Conservation (phyloP, 164 flowering plant genomes). For the Liriodendron chinense region DNA sequence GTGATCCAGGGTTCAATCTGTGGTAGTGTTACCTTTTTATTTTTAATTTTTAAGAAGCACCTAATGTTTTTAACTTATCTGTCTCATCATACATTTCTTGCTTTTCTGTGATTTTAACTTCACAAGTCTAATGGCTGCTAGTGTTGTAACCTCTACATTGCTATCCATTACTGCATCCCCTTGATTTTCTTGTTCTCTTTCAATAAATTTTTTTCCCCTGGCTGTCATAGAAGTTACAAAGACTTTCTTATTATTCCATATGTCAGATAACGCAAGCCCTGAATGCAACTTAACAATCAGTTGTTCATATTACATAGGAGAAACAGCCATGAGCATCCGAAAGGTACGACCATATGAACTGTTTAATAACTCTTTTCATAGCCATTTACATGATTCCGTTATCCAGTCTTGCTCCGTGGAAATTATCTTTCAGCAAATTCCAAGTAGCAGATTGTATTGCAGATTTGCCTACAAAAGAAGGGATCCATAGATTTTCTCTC, state of each 20-base stretch:
- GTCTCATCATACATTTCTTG: neutral
- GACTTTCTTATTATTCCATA: constrained; percentile 1
- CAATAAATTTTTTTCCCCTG: neutral
- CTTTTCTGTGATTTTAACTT: neutral
- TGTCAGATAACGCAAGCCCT: constrained; percentile 78
- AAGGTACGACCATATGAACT: constrained; percentile 46
- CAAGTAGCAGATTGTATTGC: neutral
- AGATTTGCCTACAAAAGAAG: no score
- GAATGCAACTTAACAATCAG: constrained; percentile 71
- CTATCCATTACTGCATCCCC: neutral
- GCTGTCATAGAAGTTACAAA: neutral
- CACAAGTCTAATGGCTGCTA: neutral
- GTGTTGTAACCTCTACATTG: neutral
- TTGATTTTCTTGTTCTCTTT: neutral
- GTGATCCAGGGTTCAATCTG: neutral
- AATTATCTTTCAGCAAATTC: neutral
- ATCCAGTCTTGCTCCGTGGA: neutral
- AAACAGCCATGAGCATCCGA: constrained; percentile 76
- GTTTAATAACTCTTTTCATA: neutral
- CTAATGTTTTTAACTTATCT: neutral
- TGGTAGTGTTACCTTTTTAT: neutral
- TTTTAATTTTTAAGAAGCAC: no score
- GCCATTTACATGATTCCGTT: neutral
- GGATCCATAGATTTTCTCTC: no score
- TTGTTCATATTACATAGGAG: constrained; percentile 85